phyloP scores from a whole-genome alignment of 2,329 filamentous ascomycete species.

The Dothidotthia symphoricarpi region DNA sequence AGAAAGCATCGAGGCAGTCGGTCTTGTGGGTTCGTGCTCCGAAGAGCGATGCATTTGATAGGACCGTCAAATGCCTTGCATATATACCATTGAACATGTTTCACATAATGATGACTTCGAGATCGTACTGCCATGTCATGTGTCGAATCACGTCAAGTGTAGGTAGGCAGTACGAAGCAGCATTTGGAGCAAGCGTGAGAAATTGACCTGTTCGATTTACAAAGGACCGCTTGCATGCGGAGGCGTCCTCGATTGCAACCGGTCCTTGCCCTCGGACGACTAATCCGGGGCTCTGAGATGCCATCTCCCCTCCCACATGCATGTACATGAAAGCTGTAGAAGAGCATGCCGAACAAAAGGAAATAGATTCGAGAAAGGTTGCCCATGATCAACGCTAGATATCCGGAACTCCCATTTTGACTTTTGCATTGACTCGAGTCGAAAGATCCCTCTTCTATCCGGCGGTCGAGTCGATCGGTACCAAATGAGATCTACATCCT shows the following conservation, averaged over 20 bases:
- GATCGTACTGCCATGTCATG: no score
- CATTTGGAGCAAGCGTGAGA: conserved; percentile 29
- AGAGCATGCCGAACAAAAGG: conserved; percentile 42
- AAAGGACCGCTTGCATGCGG: conserved; percentile 45
- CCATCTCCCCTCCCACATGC: conserved; percentile 46
- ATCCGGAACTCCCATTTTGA: conserved; percentile 47
- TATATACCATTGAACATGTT: no score
- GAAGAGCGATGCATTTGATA: not conserved
- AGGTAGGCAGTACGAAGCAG: not conserved
- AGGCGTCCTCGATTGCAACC: conserved; percentile 50
- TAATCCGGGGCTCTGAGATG: conserved; percentile 43
- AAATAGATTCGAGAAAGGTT: conserved; percentile 40
- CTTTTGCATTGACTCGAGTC: conserved; percentile 44
- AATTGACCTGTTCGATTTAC: conserved; percentile 42
- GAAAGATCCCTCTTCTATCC: conserved; percentile 48
- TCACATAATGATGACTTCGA: no score
- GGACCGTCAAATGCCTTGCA: no score
- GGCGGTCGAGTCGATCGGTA: conserved; percentile 44
- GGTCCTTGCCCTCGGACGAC: conserved; percentile 42
- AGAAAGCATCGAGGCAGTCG: no score
- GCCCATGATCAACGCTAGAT: conserved; percentile 45
- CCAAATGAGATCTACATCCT: conserved; percentile 43
- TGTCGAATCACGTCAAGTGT: no score
- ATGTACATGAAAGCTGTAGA: conserved; percentile 43
- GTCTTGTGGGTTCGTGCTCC: no score